Evolutionary conservation across 2,329 filamentous ascomycete species (phyloP).

Genomic region (Huntiella abstrusa): DNA sequence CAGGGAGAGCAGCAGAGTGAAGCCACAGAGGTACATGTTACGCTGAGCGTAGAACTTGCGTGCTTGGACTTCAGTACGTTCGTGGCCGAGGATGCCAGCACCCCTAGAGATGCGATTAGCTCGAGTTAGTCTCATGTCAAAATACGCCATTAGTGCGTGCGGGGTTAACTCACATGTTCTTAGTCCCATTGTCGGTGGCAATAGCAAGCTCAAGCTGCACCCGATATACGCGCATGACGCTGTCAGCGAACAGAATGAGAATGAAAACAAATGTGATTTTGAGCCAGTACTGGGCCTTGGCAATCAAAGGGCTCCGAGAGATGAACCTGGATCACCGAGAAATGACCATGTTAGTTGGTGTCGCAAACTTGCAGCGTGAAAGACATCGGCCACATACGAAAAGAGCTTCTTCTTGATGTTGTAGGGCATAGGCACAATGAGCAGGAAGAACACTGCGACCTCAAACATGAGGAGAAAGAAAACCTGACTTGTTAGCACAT

Average conservation of each 20-base stretch:
- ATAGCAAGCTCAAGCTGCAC: slow-evolving; percentile 75
- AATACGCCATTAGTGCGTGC: background rate
- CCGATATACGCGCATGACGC: slow-evolving; percentile 85
- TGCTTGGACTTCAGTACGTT: slow-evolving; percentile 95
- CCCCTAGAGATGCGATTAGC: slow-evolving; percentile 15
- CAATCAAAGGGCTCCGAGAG: slow-evolving; percentile 65
- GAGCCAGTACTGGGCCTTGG: slow-evolving; percentile 90
- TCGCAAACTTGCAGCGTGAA: background rate
- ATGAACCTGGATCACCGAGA: slow-evolving; percentile 50
- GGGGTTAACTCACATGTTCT: slow-evolving; percentile 22
- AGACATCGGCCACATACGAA: slow-evolving; percentile 26
- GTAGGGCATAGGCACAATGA: slow-evolving; percentile 80
- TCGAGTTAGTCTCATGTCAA: slow-evolving; percentile 4
- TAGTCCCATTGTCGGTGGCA: slow-evolving; percentile 41
- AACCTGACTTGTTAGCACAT: slow-evolving; percentile 33
- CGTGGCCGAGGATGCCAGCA: slow-evolving; percentile 63
- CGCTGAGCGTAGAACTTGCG: slow-evolving; percentile 99
- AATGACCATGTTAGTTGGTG: slow-evolving; percentile 1
- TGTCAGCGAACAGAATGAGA: slow-evolving; percentile 92
- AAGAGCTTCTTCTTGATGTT: slow-evolving; percentile 71
- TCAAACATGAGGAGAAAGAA: slow-evolving; percentile 67
- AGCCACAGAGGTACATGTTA: slow-evolving; percentile 99
- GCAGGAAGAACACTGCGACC: slow-evolving; percentile 63
- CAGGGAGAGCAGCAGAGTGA: slow-evolving; percentile 94
- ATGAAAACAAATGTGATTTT: slow-evolving; percentile 99